phyloP scores from a whole-genome alignment of 768 basidiomycete genomes.

The Mycena pura region DNA sequence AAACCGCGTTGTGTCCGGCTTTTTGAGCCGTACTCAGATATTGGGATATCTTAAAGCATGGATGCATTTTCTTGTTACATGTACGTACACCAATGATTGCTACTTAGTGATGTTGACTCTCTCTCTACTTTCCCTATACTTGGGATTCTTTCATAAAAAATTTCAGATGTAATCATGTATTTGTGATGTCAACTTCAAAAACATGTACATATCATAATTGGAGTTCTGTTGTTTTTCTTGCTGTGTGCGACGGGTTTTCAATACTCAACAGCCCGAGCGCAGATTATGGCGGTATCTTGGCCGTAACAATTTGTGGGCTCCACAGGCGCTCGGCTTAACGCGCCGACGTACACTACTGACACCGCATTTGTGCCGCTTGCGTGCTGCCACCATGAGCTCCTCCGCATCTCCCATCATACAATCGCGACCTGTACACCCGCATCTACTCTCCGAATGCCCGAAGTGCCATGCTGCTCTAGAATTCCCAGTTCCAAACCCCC shows the following conservation, averaged over 20 bases:
- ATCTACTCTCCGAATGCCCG: slow-evolving; percentile 60
- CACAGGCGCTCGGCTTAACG: slow-evolving; percentile 23
- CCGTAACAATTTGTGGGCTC: slow-evolving; percentile 11
- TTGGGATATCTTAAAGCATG: too few species aligned
- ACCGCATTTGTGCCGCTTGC: slow-evolving; percentile 23
- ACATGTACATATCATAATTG: too few species aligned
- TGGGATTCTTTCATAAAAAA: too few species aligned
- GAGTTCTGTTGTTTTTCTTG: too few species aligned
- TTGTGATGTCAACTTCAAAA: too few species aligned
- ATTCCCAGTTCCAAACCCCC: slow-evolving; percentile 68
- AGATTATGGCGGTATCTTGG: background rate
- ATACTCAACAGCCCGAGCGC: too few species aligned
- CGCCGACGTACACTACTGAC: slow-evolving; percentile 6
- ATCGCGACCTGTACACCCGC: slow-evolving; percentile 71
- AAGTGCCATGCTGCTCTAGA: slow-evolving; percentile 64
- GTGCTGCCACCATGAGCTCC: slow-evolving; percentile 49
- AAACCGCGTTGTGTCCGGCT: slow-evolving; percentile 11
- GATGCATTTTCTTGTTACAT: too few species aligned
- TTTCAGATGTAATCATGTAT: too few species aligned
- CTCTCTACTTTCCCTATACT: too few species aligned
- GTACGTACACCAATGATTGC: too few species aligned
- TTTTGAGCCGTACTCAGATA: slow-evolving; percentile 18
- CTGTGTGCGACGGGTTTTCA: too few species aligned
- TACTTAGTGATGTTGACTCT: too few species aligned
- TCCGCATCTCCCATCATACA: slow-evolving; percentile 54